phyloP scores from a whole-genome alignment of 176 grass and related monocot genomes.

The Panicum miliaceum region DNA sequence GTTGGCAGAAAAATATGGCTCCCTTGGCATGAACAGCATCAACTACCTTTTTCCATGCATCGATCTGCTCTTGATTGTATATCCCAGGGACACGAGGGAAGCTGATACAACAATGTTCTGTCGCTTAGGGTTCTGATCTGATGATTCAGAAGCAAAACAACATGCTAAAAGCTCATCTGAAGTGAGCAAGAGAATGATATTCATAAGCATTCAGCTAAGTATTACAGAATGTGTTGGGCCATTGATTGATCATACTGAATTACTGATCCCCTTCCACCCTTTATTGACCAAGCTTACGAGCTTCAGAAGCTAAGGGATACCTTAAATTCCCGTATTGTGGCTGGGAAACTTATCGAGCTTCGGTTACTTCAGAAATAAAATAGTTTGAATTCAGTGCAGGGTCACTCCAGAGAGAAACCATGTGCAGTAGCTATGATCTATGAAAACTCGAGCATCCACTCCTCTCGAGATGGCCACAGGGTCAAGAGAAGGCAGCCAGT shows the following conservation, averaged over 20 bases:
- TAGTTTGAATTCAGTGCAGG: neutral
- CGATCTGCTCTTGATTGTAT: constrained; percentile 81
- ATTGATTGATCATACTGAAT: neutral
- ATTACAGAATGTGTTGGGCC: neutral
- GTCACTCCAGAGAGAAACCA: neutral
- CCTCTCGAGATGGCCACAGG: neutral
- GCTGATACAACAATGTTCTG: constrained; percentile 48
- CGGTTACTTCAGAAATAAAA: neutral
- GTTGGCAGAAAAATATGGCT: constrained; percentile 88
- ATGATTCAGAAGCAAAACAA: neutral
- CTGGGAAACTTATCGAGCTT: neutral
- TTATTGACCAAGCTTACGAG: too few relatives aligned
- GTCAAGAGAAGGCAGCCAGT: neutral
- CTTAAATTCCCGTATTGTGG: neutral
- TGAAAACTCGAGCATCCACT: neutral
- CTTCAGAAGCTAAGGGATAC: too few relatives aligned
- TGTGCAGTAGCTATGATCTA: neutral
- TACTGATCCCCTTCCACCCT: neutral
- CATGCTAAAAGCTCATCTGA: constrained; percentile 10
- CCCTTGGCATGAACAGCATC: constrained; percentile 92
- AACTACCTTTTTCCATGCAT: constrained; percentile 95
- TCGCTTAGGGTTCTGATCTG: neutral
- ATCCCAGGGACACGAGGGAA: constrained; percentile 94
- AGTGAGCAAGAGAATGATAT: neutral
- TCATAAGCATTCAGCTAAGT: too few relatives aligned